These are phyloP conservation scores for Neocallimastix lanati DNA, from an alignment of 192 early-diverging fungal species.

Conservation along the genomic window DNA sequence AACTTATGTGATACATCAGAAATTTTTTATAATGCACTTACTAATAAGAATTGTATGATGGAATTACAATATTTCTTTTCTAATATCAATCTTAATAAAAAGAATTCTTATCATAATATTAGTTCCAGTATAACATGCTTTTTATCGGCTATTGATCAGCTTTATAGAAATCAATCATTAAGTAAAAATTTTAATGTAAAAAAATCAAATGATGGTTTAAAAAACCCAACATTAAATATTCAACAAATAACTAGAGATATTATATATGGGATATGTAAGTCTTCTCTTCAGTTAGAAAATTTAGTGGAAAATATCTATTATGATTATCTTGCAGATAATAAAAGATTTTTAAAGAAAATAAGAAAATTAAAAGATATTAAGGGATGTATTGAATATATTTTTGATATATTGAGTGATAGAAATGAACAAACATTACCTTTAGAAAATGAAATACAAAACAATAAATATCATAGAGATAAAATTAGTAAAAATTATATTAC, in stretches of 20 bases:
- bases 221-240: not conserved
- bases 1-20: not conserved
- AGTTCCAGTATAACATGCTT: not conserved
- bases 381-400: not conserved
- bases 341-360: not conserved
- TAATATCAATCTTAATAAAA: not conserved
- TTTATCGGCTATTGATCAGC: not conserved
- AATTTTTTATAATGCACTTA: not conserved
- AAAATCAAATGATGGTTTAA: not conserved
- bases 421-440: not conserved
- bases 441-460: not conserved
- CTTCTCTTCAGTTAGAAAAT: not conserved
- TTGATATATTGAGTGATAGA: not conserved
- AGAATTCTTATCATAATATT: not conserved
- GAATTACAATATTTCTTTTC: not conserved
- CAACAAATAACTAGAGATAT: not conserved
- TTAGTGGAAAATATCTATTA: not conserved
- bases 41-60: not conserved
- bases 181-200: not conserved
- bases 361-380: not conserved
- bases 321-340: not conserved
- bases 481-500: not conserved
- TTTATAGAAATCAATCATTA: not conserved
- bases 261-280: not conserved
- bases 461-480: not conserved